A percentile compares a stretch with the other conserved stretches of the same genome.
phyloP scores from a whole-genome alignment of 352 stramenopile genomes.

The Pseudoperonospora humuli region DNA sequence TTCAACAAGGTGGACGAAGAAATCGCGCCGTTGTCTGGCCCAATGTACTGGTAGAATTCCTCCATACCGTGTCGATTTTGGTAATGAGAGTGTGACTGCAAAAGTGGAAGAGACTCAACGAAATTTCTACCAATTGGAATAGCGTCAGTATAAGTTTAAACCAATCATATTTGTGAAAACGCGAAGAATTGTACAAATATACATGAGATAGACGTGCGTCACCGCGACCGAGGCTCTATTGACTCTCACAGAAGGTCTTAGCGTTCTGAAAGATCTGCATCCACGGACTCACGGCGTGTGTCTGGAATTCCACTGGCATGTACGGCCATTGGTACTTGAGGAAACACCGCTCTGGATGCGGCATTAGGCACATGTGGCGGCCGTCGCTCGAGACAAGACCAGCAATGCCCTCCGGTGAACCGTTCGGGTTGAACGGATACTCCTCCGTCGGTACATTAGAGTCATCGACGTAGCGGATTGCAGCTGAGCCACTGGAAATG shows the following conservation, averaged over 20 bases:
- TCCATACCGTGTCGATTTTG: no score
- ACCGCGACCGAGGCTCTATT: no score
- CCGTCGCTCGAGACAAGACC: slow-evolving; percentile 95
- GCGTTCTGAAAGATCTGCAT: slow-evolving; percentile 98
- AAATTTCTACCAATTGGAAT: no score
- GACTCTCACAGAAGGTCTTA: slow-evolving; percentile 91
- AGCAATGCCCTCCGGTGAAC: slow-evolving; percentile 94
- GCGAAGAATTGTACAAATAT: no score
- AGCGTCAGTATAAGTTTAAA: no score
- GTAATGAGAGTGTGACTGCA: no score
- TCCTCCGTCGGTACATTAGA: slow-evolving; percentile 88
- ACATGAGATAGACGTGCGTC: no score
- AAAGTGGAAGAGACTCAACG: no score
- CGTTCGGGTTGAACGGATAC: slow-evolving; percentile 99
- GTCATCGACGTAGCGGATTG: slow-evolving; percentile 97
- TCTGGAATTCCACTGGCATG: slow-evolving; percentile 81
- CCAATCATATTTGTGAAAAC: no score
- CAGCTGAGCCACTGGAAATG: slow-evolving; percentile 87
- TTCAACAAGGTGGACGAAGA: slow-evolving; percentile 21
- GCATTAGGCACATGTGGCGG: slow-evolving; percentile 98
- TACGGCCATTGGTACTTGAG: slow-evolving; percentile 98
- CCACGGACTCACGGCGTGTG: slow-evolving; percentile 88
- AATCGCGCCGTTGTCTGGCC: slow-evolving; percentile 16
- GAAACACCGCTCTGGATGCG: slow-evolving; percentile 97
- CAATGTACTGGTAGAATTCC: slow-evolving; percentile 69